These are phyloP conservation scores for Trichophaea hybrida DNA, from an alignment of 2,329 filamentous ascomycete genomes.

Conservation along the genomic window DNA sequence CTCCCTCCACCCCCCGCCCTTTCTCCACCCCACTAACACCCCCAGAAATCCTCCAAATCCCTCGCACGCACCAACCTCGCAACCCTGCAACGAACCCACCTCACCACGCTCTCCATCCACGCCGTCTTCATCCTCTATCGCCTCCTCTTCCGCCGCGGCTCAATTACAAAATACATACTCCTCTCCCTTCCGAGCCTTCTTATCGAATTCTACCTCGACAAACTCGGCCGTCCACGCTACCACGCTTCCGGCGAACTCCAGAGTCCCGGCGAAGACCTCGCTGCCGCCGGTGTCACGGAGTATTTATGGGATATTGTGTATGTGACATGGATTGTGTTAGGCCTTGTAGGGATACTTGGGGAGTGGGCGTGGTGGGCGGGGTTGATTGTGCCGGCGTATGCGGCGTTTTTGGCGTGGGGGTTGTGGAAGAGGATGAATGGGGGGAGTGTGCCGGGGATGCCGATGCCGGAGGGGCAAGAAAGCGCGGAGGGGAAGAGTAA, in stretches of 20 bases:
- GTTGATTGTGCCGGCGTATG: constrained; percentile 26
- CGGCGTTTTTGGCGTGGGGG: neutral
- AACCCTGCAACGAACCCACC: constrained; percentile 66
- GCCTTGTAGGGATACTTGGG: constrained; percentile 61
- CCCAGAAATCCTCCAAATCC: constrained; percentile 31
- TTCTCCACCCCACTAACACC: neutral
- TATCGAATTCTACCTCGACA: constrained; percentile 77
- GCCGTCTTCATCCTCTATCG: constrained; percentile 58
- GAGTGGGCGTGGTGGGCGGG: constrained; percentile 63
- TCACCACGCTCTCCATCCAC: constrained; percentile 60
- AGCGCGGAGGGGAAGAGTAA: constrained; percentile 33
- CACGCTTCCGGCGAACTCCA: constrained; percentile 45
- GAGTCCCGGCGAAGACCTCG: constrained; percentile 72
- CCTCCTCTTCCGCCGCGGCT: constrained; percentile 45
- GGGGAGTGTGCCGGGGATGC: constrained; percentile 27
- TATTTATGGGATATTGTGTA: constrained; percentile 97
- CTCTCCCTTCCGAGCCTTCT: constrained; percentile 60
- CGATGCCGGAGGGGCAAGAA: constrained; percentile 30
- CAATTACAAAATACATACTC: constrained; percentile 46
- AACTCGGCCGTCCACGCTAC: constrained; percentile 63
- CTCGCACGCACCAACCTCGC: constrained; percentile 65
- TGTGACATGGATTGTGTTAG: constrained; percentile 71
- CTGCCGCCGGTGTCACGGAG: constrained; percentile 76
- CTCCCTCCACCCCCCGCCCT: neutral
- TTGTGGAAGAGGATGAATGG: constrained; percentile 36